These are phyloP conservation scores for Fabrea salina DNA, from an alignment of 169 alveolate species.

Conservation along the genomic window DNA sequence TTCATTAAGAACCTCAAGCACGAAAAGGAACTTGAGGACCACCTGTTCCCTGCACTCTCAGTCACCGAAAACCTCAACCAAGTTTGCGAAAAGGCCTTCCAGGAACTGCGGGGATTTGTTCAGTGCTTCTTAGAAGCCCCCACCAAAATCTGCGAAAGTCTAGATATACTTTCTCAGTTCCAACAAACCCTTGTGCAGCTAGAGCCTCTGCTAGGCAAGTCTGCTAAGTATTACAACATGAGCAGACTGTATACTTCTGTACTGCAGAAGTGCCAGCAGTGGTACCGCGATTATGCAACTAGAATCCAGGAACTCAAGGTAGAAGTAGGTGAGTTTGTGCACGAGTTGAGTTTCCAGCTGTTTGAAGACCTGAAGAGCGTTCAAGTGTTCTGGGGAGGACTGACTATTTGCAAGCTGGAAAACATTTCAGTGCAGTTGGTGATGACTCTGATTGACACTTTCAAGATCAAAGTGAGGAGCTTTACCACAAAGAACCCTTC, in stretches of 20 bases:
- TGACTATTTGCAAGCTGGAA: conserved; percentile 7
- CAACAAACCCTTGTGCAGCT: background rate
- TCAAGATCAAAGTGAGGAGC: background rate
- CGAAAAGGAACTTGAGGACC: background rate
- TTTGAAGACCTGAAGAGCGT: background rate
- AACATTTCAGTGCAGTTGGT: background rate
- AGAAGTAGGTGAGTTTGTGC: conserved; percentile 3
- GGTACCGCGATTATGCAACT: conserved; percentile 18
- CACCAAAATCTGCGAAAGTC: background rate
- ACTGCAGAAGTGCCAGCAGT: background rate
- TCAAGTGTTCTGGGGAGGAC: background rate
- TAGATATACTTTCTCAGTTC: background rate
- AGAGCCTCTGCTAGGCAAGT: background rate
- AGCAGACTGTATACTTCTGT: background rate
- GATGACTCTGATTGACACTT: background rate
- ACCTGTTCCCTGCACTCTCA: background rate
- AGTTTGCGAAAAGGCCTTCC: background rate
- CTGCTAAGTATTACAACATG: background rate
- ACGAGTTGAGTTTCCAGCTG: background rate
- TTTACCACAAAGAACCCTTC: background rate
- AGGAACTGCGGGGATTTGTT: background rate
- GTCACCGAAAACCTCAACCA: background rate
- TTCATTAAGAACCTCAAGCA: background rate
- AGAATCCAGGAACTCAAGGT: background rate
- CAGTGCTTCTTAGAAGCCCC: background rate